Percentiles rank a stretch among this genome's conserved stretches.
Conservation (phyloP, 2,329 filamentous ascomycete genomes). For the Apiospora malaysiana region DNA sequence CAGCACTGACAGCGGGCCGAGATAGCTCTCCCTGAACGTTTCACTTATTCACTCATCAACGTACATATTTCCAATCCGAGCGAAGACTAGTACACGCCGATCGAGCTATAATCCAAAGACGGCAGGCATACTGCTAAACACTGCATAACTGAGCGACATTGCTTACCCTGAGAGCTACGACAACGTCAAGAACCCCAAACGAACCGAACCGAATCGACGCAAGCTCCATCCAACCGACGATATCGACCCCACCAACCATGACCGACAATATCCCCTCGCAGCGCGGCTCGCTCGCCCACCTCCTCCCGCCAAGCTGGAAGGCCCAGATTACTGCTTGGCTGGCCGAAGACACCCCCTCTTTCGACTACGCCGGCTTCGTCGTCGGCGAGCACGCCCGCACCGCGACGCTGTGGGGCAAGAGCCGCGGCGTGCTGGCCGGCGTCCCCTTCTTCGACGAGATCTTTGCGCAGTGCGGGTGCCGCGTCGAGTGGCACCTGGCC, state of each 20-base stretch:
- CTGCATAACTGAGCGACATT: no score
- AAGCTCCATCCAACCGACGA: not conserved
- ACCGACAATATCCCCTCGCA: conserved; percentile 34
- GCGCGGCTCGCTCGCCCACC: conserved; percentile 62
- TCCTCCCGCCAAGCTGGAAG: conserved; percentile 88
- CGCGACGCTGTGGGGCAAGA: conserved; percentile 73
- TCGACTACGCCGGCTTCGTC: conserved; percentile 97
- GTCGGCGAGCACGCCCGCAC: conserved; percentile 74
- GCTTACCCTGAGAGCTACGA: no score
- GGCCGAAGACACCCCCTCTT: conserved; percentile 93
- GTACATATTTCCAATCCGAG: not conserved
- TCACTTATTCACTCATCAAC: not conserved
- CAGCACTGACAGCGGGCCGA: conserved; percentile 1
- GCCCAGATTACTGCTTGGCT: conserved; percentile 83
- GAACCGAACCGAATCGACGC: not conserved
- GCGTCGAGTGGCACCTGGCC: conserved; percentile 83
- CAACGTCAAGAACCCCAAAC: not conserved
- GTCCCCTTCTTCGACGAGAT: conserved; percentile 96
- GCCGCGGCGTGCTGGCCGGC: conserved; percentile 83
- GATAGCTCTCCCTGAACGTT: not conserved
- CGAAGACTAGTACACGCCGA: not conserved
- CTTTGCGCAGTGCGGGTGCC: conserved; percentile 87
- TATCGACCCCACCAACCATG: conserved; percentile 2
- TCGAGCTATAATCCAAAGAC: no score
- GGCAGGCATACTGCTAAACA: no score